Evolutionary conservation across 257 asterid genomes (phyloP).

Genomic region (Jasminum sambac): DNA sequence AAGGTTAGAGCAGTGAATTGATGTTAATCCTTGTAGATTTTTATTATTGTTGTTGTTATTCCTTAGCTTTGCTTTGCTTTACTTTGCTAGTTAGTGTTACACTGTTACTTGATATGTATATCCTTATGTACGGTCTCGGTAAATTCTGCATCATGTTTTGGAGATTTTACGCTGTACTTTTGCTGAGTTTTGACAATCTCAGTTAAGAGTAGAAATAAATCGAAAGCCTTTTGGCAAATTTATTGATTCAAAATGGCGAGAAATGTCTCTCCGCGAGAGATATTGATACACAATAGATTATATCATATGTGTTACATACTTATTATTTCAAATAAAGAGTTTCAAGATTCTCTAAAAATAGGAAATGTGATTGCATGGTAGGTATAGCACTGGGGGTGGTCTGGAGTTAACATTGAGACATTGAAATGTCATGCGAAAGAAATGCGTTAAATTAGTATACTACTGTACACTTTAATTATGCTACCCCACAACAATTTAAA

Average conservation of each 20-base stretch:
- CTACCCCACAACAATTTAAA: background rate
- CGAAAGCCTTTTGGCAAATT: too few species aligned
- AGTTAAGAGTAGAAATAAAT: background rate
- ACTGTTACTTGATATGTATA: background rate
- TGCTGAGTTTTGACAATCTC: too few species aligned
- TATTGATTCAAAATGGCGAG: background rate
- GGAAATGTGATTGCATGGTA: background rate
- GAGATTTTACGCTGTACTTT: too few species aligned
- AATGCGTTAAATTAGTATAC: background rate
- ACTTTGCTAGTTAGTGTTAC: background rate
- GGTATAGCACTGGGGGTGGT: background rate
- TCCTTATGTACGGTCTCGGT: too few species aligned
- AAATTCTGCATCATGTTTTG: background rate
- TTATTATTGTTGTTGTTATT: background rate
- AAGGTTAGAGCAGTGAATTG: background rate
- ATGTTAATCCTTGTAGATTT: background rate
- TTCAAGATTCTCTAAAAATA: too few species aligned
- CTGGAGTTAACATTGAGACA: background rate
- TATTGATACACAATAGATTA: background rate
- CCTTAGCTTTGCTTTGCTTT: background rate
- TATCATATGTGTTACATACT: too few species aligned
- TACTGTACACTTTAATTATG: background rate
- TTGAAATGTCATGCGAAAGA: background rate
- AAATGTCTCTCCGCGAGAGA: background rate
- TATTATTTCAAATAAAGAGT: too few species aligned